phyloP scores from a whole-genome alignment of 1,284 basidiomycete species.

The Ganoderma multipileum region DNA sequence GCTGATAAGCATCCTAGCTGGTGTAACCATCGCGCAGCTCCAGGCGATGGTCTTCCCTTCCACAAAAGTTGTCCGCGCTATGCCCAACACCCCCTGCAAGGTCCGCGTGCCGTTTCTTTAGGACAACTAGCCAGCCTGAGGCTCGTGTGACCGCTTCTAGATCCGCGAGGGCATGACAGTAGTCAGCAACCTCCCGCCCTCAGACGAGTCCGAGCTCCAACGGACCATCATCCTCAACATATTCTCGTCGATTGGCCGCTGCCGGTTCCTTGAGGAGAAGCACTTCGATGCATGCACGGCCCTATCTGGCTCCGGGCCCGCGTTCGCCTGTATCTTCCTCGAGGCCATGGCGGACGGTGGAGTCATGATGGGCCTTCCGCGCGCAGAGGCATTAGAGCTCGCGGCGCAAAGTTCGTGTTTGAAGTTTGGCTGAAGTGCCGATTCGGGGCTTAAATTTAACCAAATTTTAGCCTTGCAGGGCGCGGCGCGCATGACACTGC shows the following conservation, averaged over 20 bases:
- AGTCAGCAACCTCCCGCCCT: constrained; percentile 73
- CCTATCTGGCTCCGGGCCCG: constrained; percentile 94
- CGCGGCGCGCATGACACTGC: constrained; percentile 94
- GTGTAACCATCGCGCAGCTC: constrained; percentile 89
- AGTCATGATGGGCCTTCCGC: constrained; percentile 99
- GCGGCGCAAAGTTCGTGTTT: constrained; percentile 88
- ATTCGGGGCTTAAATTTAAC: neutral
- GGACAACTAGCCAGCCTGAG: neutral
- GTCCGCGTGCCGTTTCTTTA: constrained; percentile 51
- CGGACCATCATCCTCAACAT: constrained; percentile 88
- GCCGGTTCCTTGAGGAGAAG: constrained; percentile 94
- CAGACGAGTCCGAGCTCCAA: constrained; percentile 61
- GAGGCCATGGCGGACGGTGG: constrained; percentile 99
- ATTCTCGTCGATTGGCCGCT: constrained; percentile 94
- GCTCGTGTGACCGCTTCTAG: constrained; percentile 47
- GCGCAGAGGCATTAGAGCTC: constrained; percentile 92
- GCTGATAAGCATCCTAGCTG: constrained; percentile 95
- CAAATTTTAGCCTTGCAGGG: constrained; percentile 85
- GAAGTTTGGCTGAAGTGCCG: neutral
- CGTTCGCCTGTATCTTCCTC: constrained; percentile 95
- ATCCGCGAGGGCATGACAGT: constrained; percentile 98
- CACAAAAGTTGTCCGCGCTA: constrained; percentile 93
- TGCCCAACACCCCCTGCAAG: constrained; percentile 99
- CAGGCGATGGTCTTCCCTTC: constrained; percentile 73
- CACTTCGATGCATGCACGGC: constrained; percentile 99